Percentiles rank a stretch among this genome's conserved stretches.
Evolutionary conservation across 2,329 filamentous ascomycete genomes (phyloP).

Genomic region (Diaporthe caulivora): DNA sequence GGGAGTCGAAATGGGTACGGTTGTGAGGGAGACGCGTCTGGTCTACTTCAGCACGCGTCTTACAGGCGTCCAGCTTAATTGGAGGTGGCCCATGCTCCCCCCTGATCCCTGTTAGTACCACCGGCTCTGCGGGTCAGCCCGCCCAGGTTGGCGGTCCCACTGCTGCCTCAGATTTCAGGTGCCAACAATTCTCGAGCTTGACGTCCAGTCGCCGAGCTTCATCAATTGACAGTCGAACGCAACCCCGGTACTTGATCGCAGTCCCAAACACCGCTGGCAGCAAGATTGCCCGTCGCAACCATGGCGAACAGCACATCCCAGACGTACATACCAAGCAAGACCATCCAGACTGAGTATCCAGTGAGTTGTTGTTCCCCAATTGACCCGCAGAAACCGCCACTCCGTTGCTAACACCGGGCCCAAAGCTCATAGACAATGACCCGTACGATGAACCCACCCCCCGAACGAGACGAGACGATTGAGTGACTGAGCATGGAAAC

Average conservation of each 20-base stretch:
- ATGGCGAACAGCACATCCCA: constrained; percentile 53
- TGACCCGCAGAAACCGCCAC: constrained; percentile 38
- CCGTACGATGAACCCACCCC: constrained; percentile 74
- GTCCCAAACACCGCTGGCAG: constrained; percentile 36
- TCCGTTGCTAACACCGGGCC: constrained; percentile 43
- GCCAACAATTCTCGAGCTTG: background rate
- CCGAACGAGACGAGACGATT: background rate
- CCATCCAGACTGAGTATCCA: constrained; percentile 85
- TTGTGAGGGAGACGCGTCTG: constrained; percentile 35
- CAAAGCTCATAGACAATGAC: constrained; percentile 97
- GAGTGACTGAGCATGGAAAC: constrained; percentile 35
- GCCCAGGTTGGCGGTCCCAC: background rate
- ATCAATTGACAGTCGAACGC: constrained; percentile 36
- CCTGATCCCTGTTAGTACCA: constrained; percentile 12
- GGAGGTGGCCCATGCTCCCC: constrained; percentile 30
- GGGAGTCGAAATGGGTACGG: background rate
- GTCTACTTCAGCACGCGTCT: constrained; percentile 32
- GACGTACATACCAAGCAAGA: constrained; percentile 80
- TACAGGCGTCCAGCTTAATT: constrained; percentile 17
- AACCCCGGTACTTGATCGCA: background rate
- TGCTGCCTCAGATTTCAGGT: constrained; percentile 3
- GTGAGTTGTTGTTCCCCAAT: constrained; percentile 66
- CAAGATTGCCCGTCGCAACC: constrained; percentile 43
- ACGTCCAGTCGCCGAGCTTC: constrained; percentile 34
- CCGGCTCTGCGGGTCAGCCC: constrained; percentile 32